These are phyloP conservation scores for Colletotrichum incanum DNA, from an alignment of 2,329 filamentous ascomycete genomes.

Conservation along the genomic window DNA sequence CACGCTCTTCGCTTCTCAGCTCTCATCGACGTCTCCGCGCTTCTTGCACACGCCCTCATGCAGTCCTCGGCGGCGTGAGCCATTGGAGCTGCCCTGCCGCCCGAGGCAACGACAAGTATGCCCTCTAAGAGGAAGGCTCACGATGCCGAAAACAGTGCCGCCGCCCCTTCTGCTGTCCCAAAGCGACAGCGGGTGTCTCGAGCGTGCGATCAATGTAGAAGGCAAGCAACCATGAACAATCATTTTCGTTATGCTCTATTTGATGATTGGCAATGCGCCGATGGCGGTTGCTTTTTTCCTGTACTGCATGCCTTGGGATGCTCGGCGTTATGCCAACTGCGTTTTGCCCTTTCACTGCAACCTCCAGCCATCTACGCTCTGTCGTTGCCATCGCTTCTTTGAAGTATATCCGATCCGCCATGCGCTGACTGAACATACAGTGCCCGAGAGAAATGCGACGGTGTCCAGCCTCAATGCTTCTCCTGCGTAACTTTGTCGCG, in stretches of 20 bases:
- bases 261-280: not conserved
- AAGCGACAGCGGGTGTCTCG: conserved; percentile 78
- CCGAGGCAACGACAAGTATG: conserved; percentile 51
- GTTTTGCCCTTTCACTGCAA: not conserved
- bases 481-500: conserved; percentile 76
- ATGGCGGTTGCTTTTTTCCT: no score
- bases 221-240: conserved; percentile 22
- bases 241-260: not conserved
- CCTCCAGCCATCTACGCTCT: not conserved
- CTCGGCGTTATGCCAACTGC: not conserved
- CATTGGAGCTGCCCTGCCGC: conserved; percentile 35
- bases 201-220: conserved; percentile 79
- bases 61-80: conserved; percentile 36
- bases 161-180: conserved; percentile 46
- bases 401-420: not conserved
- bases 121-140: conserved; percentile 56
- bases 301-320: not conserved
- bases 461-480: conserved; percentile 76
- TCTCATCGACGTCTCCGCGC: conserved; percentile 10
- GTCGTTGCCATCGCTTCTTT: not conserved
- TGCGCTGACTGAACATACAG: conserved; percentile 45
- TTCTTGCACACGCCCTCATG: conserved; percentile 33
- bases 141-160: conserved; percentile 47
- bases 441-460: conserved; percentile 82
- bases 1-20: conserved; percentile 13